Base-by-base conservation (phyloP, 257 asterid species). In the Lithospermum erythrorhizon region DNA sequence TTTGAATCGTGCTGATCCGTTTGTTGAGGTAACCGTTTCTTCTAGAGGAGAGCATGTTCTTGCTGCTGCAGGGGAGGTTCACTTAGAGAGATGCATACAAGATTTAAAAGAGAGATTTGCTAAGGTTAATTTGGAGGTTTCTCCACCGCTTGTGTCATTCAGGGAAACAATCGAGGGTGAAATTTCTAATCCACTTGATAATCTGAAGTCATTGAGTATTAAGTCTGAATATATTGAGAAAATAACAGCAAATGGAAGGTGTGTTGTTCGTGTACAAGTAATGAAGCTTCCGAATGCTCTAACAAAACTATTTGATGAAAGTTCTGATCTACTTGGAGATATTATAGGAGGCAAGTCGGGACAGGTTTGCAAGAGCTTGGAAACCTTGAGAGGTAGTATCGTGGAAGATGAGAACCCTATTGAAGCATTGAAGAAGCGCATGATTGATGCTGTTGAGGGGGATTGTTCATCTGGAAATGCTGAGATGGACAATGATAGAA, bases 61-160 rank as follows among this genome's bases (percentile, higher is more conserved):
- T 67, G 80, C 98, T 66, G 98, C 96, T 56, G 98, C 98, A 27
- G 98, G 98, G 19, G 98, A 90, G 71, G 98, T 87, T 75, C 98
- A 90, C 73, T 76, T 90, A 17, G 95, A 90, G 77, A 90, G 98
- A 79, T 90, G 98, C 71, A 73, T 90, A 19, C 82, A 87, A 58
- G 98, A 90, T 78, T 75, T 87, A 65, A 83, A 83, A 82, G 96
- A 90, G 48, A 79, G 96, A 73, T 90, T 90, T 72, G 96, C 98
- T 35, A 87, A 79, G 75, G 87, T 87, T 65, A 85, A 77, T 59
- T 61, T 90, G 76, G 84, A 76, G 81, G 96, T 83, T 59, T 90
- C 98, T 48, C 83, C 91, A 19, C 98, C 98, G 32, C 96, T 90
- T 21, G 98, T 90, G 49, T 83, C 98, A 10, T 87, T 77, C 65